Percentiles rank a stretch among this genome's conserved stretches.
Evolutionary conservation across 164 flowering plant species (phyloP).

Genomic region (Vitis labrusca): DNA sequence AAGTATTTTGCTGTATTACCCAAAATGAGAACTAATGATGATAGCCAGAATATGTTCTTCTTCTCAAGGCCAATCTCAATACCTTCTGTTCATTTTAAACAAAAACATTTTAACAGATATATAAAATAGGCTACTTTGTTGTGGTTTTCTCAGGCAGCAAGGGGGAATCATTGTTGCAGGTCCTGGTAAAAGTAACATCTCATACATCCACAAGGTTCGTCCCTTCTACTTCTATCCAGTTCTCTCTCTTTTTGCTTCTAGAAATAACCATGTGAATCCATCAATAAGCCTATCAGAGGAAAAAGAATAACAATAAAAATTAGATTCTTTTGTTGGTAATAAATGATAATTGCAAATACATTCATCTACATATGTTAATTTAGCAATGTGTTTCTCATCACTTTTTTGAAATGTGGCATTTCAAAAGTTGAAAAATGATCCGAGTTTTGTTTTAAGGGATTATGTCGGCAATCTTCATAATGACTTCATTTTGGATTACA

Average conservation of each 20-base stretch:
- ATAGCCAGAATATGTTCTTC: neutral
- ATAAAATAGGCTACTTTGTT: neutral
- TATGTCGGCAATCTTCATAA: neutral
- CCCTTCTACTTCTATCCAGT: neutral
- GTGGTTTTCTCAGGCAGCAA: slow-evolving; percentile 63
- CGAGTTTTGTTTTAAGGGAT: neutral
- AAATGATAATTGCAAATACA: too few species aligned
- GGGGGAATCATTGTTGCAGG: slow-evolving; percentile 97
- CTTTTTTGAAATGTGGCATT: too few species aligned
- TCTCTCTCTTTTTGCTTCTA: neutral
- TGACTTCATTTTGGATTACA: neutral
- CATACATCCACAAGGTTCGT: slow-evolving; percentile 77
- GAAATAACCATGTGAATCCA: too few species aligned
- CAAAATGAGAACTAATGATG: neutral
- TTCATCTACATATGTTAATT: too few species aligned
- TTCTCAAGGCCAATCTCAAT: neutral
- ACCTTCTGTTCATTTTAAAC: too few species aligned
- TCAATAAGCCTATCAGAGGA: too few species aligned
- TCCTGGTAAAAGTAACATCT: slow-evolving; percentile 82
- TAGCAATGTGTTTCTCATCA: too few species aligned
- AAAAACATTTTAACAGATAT: too few species aligned
- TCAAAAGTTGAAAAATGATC: neutral
- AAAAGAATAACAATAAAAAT: too few species aligned
- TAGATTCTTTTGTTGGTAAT: too few species aligned
- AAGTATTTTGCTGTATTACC: neutral